Base-by-base conservation (phyloP, 345 rosid species). In the Erysimum cheiranthoides region DNA sequence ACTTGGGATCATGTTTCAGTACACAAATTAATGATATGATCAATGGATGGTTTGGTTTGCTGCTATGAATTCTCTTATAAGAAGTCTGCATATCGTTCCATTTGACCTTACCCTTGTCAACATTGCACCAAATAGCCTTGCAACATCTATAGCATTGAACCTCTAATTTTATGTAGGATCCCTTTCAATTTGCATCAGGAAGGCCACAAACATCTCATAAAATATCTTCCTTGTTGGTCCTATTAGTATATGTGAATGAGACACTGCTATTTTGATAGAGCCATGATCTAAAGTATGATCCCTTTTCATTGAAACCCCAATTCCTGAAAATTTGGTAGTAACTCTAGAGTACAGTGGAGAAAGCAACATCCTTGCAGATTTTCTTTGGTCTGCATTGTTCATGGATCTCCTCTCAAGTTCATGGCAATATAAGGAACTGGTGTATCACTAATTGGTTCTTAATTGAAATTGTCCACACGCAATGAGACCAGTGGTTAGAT, bases 21-120 rank as follows among this genome's bases (percentile, higher is more conserved):
- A 25, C 77, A 53, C 10, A 14, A 25, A 25, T 35, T 35, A 40
- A 11, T 61, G 69, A 61, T 68, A 42, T 74, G 54, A 60, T 60
- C 21, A 52, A 34, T 61, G 58, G 70, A 69, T 69, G 64, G 21
- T 61, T 69, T 69, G 51, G 17, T 74, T 61, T 62, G 8, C 32
- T 69, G 16, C 10, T 61, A 52, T 60, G 28, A 50, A 47, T 30
- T 34, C 39, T 30, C 31, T 2, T 58, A 45, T 45, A 27, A 34
- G 25, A 21, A 11, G 5, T 34, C 32, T 58, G n/a, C 32, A 0
- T 39, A 11, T 60, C 12, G 8, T 60, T 7, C 17, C 27, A 25
- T 71, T 59, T 10, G 28, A 14, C 58, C 11, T 35, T 14, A 17
- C 68, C n/a, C 10, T 52, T 10, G 38, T 61, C 27, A 28, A 13